Evolutionary conservation across 2,329 filamentous ascomycete genomes (phyloP), one percentile per base, ranked within the genome.

Genomic region (Grosmannia clavigera): DNA sequence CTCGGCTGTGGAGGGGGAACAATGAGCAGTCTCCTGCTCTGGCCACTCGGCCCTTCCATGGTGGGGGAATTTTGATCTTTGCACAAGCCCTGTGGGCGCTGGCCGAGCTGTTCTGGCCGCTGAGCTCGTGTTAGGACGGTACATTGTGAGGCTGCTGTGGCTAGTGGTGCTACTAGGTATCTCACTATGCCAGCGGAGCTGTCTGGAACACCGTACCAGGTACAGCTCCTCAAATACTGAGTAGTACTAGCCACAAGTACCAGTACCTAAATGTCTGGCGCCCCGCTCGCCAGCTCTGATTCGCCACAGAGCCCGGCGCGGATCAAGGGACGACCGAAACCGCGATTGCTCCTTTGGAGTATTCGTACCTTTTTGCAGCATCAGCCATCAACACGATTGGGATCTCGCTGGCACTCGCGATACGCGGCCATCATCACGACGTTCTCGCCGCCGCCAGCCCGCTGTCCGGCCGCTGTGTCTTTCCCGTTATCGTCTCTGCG

Each of bases 211-310:
- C 12, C 14, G 38, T 40, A 40, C 12, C 38, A 14, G 1, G 38
- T 40, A 40, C 38, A 9, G 38, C 7, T 35, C 33, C 10, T 2
- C 33, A 35, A 9, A 35, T 11, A 19, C 4, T 14, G 9, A 9
- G 5, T 38, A 38, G 33, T 31, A 7, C 35, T 14, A 38, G 35
- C 35, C 11, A 22, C 31, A 29, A 11, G 40, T 55, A 55, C 19
- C 27, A 6, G 61, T 61, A 62, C 43, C 57, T 60, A 58, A 54
- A 1, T 14, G 33, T 10, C 33, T 35, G 5, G 35, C 3, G 40
- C 33, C 33, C 56, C 48, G 12, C 25, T 48, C 11, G 11, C n/a
- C 70, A 66, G 66, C 64, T 66, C 69, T 63, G 62, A 64, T 63
- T 64, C 27, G 64, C 58, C 40, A 54, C 22, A 61, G 67, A 66